Conservation (phyloP, 768 basidiomycete species). For the Lactarius indigo region DNA sequence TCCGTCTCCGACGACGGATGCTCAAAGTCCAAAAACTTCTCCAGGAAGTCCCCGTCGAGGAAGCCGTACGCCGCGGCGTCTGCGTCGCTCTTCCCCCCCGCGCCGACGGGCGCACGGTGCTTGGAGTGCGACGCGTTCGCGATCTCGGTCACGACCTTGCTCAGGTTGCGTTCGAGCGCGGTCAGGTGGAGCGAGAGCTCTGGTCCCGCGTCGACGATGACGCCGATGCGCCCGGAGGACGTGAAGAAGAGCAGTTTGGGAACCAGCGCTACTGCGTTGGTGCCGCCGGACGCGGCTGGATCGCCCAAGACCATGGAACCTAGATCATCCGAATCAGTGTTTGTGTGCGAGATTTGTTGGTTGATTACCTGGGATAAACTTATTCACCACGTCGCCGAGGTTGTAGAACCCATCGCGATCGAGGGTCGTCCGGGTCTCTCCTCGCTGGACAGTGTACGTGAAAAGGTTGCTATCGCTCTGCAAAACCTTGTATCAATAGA, state of each 20-base stretch:
- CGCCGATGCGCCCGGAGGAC: conserved; percentile 72
- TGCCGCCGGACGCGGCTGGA: conserved; percentile 37
- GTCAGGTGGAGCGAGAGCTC: conserved; percentile 57
- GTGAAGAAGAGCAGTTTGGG: conserved; percentile 74
- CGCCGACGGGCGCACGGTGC: conserved; percentile 66
- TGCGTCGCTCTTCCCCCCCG: conserved; percentile 53
- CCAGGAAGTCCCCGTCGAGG: conserved; percentile 85
- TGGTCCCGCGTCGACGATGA: conserved; percentile 58
- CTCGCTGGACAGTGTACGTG: conserved; percentile 50
- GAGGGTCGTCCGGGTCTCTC: conserved; percentile 43
- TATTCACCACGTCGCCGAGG: conserved; percentile 73
- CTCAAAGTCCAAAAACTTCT: conserved; percentile 51
- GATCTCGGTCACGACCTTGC: conserved; percentile 44
- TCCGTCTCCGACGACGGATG: conserved; percentile 42
- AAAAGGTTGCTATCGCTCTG: conserved; percentile 69
- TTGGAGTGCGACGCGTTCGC: conserved; percentile 59
- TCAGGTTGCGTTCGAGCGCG: conserved; percentile 73
- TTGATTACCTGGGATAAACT: conserved; percentile 60
- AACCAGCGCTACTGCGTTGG: conserved; percentile 32
- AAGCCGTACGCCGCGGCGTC: conserved; percentile 64
- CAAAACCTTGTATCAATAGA: background rate
- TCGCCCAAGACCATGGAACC: conserved; percentile 54
- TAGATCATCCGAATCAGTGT: conserved; percentile 28
- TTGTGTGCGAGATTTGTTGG: background rate
- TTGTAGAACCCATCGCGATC: conserved; percentile 70